These are phyloP conservation scores for Aspergillus sp. DNA, from an alignment of 2,329 filamentous ascomycete species.

Conservation along the genomic window DNA sequence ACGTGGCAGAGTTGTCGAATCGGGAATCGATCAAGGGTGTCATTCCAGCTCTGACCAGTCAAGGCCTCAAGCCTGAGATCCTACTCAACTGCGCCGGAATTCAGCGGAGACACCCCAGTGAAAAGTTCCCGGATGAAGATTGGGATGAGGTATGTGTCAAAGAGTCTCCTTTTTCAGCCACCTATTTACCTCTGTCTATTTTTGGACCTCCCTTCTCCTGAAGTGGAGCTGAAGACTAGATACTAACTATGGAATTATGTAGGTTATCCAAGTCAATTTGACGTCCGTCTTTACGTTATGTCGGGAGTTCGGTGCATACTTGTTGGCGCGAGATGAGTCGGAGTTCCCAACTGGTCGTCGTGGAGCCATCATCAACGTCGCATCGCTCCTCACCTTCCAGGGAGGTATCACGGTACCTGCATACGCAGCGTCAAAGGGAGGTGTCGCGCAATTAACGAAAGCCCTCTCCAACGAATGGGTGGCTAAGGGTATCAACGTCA, in stretches of 20 bases:
- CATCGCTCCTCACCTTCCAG: constrained; percentile 77
- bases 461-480: constrained; percentile 86
- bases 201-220: neutral
- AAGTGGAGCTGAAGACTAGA: neutral
- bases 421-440: constrained; percentile 84
- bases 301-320: constrained; percentile 39
- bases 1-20: constrained; percentile 47
- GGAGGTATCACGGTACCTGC: constrained; percentile 86
- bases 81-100: constrained; percentile 87
- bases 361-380: constrained; percentile 74
- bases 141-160: constrained; percentile 63
- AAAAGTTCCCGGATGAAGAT: constrained; percentile 73
- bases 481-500: constrained; percentile 75
- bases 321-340: constrained; percentile 31
- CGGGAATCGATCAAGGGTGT: constrained; percentile 44
- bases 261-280: constrained; percentile 78
- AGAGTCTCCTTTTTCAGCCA: neutral
- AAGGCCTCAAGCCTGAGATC: constrained; percentile 66
- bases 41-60: constrained; percentile 40
- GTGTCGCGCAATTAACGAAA: constrained; percentile 81
- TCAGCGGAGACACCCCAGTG: constrained; percentile 73
- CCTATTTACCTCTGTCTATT: constrained; percentile 1
- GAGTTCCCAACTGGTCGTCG: constrained; percentile 33
- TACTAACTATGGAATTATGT: neutral
- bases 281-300: constrained; percentile 27